phyloP scores from a whole-genome alignment of 805 yeast genomes.

The Blastobotrys robertii region DNA sequence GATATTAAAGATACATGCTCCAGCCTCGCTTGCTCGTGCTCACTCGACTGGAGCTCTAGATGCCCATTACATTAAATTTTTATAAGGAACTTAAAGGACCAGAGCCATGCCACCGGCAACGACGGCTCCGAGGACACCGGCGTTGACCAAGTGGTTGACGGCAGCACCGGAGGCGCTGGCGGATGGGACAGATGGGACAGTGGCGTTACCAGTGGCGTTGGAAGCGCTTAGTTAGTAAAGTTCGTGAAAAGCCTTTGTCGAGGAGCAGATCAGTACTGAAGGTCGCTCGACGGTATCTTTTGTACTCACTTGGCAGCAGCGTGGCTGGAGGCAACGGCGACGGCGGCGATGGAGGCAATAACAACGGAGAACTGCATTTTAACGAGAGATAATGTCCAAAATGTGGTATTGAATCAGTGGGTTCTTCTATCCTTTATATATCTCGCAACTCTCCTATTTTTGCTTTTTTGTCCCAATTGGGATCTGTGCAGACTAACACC shows the following conservation, averaged over 20 bases:
- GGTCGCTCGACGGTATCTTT: too few species aligned
- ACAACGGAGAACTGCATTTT: constrained; percentile 26
- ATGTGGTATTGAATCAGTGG: constrained; percentile 1
- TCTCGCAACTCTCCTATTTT: too few species aligned
- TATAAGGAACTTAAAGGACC: constrained; percentile 23
- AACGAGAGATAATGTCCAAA: background rate
- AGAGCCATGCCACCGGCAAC: constrained; percentile 33
- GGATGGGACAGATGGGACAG: constrained; percentile 20
- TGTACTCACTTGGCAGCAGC: constrained; percentile 14
- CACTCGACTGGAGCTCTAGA: too few species aligned
- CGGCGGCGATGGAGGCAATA: constrained; percentile 20
- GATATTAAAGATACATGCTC: too few species aligned
- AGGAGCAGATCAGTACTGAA: background rate
- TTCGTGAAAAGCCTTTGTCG: background rate
- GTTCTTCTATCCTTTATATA: too few species aligned
- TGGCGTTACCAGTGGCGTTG: constrained; percentile 15
- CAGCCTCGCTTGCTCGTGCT: too few species aligned
- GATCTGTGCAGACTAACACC: too few species aligned
- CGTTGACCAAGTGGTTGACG: constrained; percentile 25
- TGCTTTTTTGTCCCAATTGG: too few species aligned
- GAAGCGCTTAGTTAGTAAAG: constrained; percentile 14
- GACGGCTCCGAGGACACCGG: constrained; percentile 31
- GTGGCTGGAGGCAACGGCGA: constrained; percentile 17
- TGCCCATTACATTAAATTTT: background rate
- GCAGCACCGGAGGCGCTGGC: constrained; percentile 23